Conservation (phyloP, 768 basidiomycete genomes). For the Termitomyces sp. region DNA sequence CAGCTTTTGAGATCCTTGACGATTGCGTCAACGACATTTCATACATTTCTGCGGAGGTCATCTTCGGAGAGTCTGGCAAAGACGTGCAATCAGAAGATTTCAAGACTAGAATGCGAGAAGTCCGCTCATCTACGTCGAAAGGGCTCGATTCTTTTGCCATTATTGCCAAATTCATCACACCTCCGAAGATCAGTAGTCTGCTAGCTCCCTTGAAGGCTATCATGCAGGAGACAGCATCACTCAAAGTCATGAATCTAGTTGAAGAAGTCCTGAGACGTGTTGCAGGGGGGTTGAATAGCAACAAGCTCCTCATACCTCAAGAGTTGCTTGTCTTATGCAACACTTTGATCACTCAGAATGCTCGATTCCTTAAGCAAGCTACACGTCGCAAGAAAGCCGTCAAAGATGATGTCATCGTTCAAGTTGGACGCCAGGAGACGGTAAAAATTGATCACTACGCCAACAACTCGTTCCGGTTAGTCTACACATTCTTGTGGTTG, state of each 20-base stretch:
- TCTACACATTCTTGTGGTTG: background rate
- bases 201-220: conserved; percentile 79
- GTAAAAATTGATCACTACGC: conserved; percentile 67
- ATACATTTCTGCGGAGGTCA: conserved; percentile 81
- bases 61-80: conserved; percentile 92
- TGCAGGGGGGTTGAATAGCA: conserved; percentile 81
- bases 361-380: conserved; percentile 74
- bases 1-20: conserved; percentile 65
- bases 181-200: conserved; percentile 70
- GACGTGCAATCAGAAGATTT: conserved; percentile 88
- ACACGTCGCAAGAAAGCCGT: conserved; percentile 35
- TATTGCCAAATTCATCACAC: conserved; percentile 75
- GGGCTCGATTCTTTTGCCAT: conserved; percentile 86
- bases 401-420: conserved; percentile 68
- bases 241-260: conserved; percentile 77
- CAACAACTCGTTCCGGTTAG: conserved; percentile 84
- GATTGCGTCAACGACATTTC: conserved; percentile 76
- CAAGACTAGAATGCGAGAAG: conserved; percentile 94
- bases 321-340: conserved; percentile 84
- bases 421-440: conserved; percentile 65
- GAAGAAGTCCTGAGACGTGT: conserved; percentile 89
- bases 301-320: conserved; percentile 62
- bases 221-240: conserved; percentile 80
- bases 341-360: conserved; percentile 88
- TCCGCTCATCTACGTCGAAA: conserved; percentile 75